These are phyloP conservation scores for Solanum hybrid DNA, from an alignment of 305 asterid species.

Conservation along the genomic window DNA sequence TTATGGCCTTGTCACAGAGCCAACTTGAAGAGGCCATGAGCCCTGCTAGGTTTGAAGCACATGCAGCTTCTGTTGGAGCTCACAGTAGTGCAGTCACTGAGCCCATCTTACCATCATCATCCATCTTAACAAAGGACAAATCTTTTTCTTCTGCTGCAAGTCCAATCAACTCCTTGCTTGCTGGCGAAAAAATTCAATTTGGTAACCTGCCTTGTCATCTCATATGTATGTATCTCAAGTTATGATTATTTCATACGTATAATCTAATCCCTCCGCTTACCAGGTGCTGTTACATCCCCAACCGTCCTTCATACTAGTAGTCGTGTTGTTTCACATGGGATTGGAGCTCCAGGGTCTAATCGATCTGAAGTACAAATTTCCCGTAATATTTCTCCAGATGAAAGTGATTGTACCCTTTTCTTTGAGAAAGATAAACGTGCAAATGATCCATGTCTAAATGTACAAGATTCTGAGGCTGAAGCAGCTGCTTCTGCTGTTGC, in stretches of 20 bases:
- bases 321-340: constrained; percentile 51
- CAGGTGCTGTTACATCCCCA: constrained; percentile 95
- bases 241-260: not conserved
- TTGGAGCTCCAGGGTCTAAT: constrained; percentile 81
- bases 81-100: constrained; percentile 45
- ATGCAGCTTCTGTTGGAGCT: constrained; percentile 54
- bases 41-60: constrained; percentile 57
- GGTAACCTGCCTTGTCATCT: constrained; percentile 33
- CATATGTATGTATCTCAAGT: not conserved
- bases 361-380: constrained; percentile 58
- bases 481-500: constrained; percentile 97
- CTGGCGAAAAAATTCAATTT: constrained; percentile 94
- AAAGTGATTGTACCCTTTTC: constrained; percentile 46
- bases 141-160: constrained; percentile 61
- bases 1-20: constrained; percentile 79
- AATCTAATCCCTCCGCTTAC: not conserved
- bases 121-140: constrained; percentile 54
- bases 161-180: constrained; percentile 84
- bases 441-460: constrained; percentile 38
- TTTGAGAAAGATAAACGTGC: constrained; percentile 56
- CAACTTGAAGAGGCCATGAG: constrained; percentile 91
- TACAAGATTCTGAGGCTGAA: constrained; percentile 76
- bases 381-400: constrained; percentile 38
- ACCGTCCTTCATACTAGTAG: constrained; percentile 66
- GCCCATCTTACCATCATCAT: constrained; percentile 46